Conservation (phyloP, 2,329 filamentous ascomycete species). For the Microdochium bolleyi region DNA sequence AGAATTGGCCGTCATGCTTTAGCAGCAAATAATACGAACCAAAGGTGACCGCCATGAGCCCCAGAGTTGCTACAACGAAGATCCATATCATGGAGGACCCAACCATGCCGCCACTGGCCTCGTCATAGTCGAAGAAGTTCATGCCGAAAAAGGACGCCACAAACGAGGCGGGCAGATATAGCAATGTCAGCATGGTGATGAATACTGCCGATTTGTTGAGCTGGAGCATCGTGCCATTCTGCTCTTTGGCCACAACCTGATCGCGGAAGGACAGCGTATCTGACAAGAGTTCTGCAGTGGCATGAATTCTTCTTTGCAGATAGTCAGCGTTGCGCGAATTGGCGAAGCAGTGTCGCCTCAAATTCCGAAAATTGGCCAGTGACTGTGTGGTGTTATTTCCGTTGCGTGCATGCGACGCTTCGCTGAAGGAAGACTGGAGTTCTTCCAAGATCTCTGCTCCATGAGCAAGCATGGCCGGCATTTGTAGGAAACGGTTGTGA, state of each 20-base stretch:
- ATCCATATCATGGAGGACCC: constrained; percentile 28
- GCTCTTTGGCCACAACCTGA: constrained; percentile 20
- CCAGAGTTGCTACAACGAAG: constrained; percentile 19
- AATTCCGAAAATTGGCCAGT: constrained; percentile 4
- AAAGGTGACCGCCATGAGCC: constrained; percentile 22
- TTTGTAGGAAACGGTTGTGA: constrained; percentile 14
- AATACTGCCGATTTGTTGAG: constrained; percentile 23
- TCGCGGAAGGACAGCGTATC: constrained; percentile 19
- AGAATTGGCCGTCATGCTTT: constrained; percentile 13
- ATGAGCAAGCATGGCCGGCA: constrained; percentile 10
- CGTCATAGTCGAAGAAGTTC: constrained; percentile 28
- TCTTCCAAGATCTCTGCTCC: constrained; percentile 10
- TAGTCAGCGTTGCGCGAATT: constrained; percentile 12
- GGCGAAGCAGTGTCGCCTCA: constrained; percentile 7
- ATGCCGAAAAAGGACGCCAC: constrained; percentile 29
- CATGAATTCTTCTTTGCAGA: constrained; percentile 14
- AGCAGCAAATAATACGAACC: constrained; percentile 18
- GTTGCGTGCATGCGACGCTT: not conserved
- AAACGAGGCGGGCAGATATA: constrained; percentile 25
- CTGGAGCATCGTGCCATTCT: constrained; percentile 19
- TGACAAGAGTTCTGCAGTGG: constrained; percentile 15
- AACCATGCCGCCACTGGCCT: constrained; percentile 16
- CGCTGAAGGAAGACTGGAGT: constrained; percentile 6
- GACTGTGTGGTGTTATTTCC: not conserved
- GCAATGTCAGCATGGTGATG: constrained; percentile 18